phyloP scores from a whole-genome alignment of 345 rosid genomes.

The Moricandia moricandioides region DNA sequence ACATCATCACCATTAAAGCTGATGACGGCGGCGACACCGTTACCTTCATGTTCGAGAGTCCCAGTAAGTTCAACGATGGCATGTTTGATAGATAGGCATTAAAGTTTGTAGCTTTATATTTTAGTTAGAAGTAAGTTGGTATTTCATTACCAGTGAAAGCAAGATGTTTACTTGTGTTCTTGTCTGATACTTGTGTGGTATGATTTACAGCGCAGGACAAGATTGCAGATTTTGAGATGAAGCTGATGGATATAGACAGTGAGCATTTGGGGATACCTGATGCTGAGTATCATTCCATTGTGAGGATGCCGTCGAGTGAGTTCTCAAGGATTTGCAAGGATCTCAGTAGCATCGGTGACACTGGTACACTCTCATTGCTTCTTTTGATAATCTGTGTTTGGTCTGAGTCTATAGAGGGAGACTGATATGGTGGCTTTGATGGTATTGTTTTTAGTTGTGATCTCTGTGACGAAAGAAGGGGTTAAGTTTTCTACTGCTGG shows the following conservation, averaged over 20 bases:
- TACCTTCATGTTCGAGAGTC: slow-evolving; percentile 98
- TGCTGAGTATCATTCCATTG: slow-evolving; percentile 93
- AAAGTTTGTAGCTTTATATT: not conserved
- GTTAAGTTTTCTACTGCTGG: slow-evolving; percentile 95
- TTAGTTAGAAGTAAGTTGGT: not conserved
- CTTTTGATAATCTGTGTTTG: not conserved
- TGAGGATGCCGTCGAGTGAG: slow-evolving; percentile 85
- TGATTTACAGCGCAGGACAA: slow-evolving; percentile 76
- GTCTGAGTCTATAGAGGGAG: not conserved
- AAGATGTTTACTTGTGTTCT: not conserved
- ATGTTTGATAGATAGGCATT: not conserved
- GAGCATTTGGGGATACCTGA: slow-evolving; percentile 98
- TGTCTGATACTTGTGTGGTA: not conserved
- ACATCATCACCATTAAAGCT: slow-evolving; percentile 91
- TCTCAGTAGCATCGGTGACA: slow-evolving; percentile 88
- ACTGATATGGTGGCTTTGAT: not conserved
- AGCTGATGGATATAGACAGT: slow-evolving; percentile 92
- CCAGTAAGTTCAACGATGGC: slow-evolving; percentile 48
- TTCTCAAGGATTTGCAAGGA: slow-evolving; percentile 87
- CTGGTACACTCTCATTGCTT: slow-evolving; percentile 40
- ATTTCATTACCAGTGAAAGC: not conserved
- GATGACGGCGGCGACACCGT: slow-evolving; percentile 95
- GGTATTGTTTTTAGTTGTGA: slow-evolving; percentile 54
- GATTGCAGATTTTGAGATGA: slow-evolving; percentile 96
- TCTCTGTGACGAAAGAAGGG: slow-evolving; percentile 95